Evolutionary conservation across 352 stramenopile species (phyloP), one percentile per base, ranked within the genome.

Genomic region (Hyaloperonospora arabidopsidis): DNA sequence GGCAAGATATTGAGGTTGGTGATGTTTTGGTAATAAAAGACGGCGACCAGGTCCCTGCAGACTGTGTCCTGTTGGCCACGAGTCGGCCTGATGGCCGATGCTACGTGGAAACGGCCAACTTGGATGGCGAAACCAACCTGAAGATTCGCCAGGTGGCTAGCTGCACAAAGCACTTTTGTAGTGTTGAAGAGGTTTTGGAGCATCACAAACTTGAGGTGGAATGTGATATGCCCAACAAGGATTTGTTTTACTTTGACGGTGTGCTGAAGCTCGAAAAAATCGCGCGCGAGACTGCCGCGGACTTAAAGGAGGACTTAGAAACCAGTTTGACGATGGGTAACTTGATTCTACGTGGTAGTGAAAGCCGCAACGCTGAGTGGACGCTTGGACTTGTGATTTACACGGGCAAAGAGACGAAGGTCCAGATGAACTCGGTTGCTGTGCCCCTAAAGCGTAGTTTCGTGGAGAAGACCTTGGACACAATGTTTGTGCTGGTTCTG

Each of bases 101-200:
- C 50, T 94, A 93, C 52, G 72, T 95, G 1, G 83, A 95, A 54
- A 95, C 85, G 19, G 76, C 79, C 3, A 95, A 94, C 41, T 49
- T 95, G 39, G 85, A 95, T 52, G 85, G 85, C 11, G 85, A 95
- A 65, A 95, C 85, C 14, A 93, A 93, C 48, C 54, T 95, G 36
- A 95, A 95, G 54, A 92, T 95, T 41, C 76, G 85, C n/a, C 76
- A 65, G 19, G 80, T 90, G 4, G 70, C 79, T 3, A 87, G 79
- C 44, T 76, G 72, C 43, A 92, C 81, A 15, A 91, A 91, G 48
- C 67, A 87, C 29, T 89, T 88, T 35, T 25, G 83, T 61, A 76
- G 75, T 14, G 72, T 79, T 17, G 78, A 90, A 52, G 72, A 84
- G 19, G 88, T 95, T 48, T 51, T 89, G 36, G 73, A 90, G 13